Evolutionary conservation across 169 alveolate species (phyloP), one percentile per base, ranked within the genome.

Genomic region (Plasmodium relictum): DNA sequence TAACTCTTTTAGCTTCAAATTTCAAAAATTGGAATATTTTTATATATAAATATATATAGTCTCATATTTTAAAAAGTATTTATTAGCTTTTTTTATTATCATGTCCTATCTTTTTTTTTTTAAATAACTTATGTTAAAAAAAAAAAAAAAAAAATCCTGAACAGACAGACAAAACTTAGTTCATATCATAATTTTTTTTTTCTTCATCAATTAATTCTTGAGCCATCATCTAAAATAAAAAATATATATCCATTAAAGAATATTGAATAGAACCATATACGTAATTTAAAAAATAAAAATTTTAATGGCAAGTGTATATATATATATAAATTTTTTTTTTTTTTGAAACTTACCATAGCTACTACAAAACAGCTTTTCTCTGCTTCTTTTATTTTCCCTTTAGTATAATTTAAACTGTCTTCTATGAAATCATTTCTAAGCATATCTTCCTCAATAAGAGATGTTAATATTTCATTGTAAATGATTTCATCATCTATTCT

Each of bases 221-320:
- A 70, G 89, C 89, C 89, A 78, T 78, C 89, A 78, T 78, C 89
- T 78, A 26, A 24, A 65, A 62, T 62, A 8, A 61, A 74, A 74
- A 74, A 74, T 20, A 73, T 20, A 52, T 20, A 10, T 37, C 66
- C 69, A 41, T 63, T 6, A 6, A n/a, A 18, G 54, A 54, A 44
- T 73, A 26, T 73, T 31, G 39, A 31, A 61, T 61, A 54, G 18
- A 48, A 16, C 52, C 18, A 44, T 61, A 74, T 68, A 63, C 41
- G 18, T 31, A 74, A 16, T 14, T 26, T 59, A 14, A 54, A 18
- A 54, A 54, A 54, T n/a, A n/a, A 54, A 18, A 71, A 45, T 12
- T 10, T 41, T 45, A 42, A 26, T 26, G 20, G 20, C 62, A 62
- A 20, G 31, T 41, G 18, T 44, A 42, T 42, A 58, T 24, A 63